Evolutionary conservation across 257 asterid species (phyloP), one percentile per base, ranked within the genome.

Genomic region (Fraxinus cuspidata): DNA sequence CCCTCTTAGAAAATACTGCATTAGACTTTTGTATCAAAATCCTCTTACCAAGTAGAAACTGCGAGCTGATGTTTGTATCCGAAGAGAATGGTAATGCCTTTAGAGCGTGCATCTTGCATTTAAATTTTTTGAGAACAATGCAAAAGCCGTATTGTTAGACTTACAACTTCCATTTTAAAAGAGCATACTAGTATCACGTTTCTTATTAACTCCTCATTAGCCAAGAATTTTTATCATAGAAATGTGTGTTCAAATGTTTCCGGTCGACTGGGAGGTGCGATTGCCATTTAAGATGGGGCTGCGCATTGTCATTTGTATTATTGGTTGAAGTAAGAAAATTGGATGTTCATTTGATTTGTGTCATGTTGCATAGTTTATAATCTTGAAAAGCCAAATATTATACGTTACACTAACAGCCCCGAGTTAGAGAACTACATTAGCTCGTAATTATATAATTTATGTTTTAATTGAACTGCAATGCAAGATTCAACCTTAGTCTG

Each of bases 41-140:
- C 5, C 92, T 85, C 34, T 76, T 81, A 60, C 96, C 94, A 0
- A 91, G 80, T 1, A 89, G 80, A 60, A 86, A 89, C 77, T 91
- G 96, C 0, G 88, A 65, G 88, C 69, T 81, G 60, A 89, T 87
- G 19, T 78, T 80, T 4, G 81, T 38, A 27, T 85, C 91, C 0
- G 87, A 90, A 90, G 91, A 87, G 89, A 2, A 90, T 89, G 16
- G 94, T 94, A 19, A 32, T 83, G n/a, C 96, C 96, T 10, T 29
- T 89, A 9, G 77, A 58, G 81, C 84, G 90, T 2, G 96, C 80
- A 75, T 90, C 88, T 32, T 86, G 84, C 91, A 87, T 7, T 6
- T 0, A 1, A 35, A 0, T 0, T 35, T 35, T 35, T 7, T 35
- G 38, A 35, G 38, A 35, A 35, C 38, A 35, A 35, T 32, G 35